These are phyloP conservation scores for Trichosporon faecale DNA, from an alignment of 1,284 basidiomycete genomes.

Conservation along the genomic window DNA sequence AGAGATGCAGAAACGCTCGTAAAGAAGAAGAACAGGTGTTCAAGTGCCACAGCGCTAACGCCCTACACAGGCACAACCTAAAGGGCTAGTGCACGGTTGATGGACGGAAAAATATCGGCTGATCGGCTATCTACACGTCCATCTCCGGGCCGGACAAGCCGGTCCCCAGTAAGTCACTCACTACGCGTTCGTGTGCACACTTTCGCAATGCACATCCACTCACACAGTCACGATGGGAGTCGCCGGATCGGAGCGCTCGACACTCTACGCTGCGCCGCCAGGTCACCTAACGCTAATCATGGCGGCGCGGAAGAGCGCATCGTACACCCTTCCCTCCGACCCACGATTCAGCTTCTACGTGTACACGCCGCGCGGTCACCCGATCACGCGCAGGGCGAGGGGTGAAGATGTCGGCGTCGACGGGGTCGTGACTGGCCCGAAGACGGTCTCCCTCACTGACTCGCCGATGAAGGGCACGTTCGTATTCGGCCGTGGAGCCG, in stretches of 20 bases:
- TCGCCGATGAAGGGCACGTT: constrained; percentile 4
- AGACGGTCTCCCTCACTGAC: not conserved
- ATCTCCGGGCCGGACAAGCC: not conserved
- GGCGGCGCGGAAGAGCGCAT: constrained; percentile 19
- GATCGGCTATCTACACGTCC: not conserved
- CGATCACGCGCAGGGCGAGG: constrained; percentile 20
- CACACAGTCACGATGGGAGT: not conserved
- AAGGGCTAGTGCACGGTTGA: not conserved
- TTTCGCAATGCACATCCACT: not conserved
- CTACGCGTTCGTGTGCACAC: not conserved
- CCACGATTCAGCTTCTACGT: constrained; percentile 24
- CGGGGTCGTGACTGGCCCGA: constrained; percentile 9
- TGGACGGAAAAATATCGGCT: not conserved
- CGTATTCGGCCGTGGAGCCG: not conserved
- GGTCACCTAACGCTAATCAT: constrained; percentile 23
- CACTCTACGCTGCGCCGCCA: constrained; percentile 19
- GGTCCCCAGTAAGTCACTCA: not conserved
- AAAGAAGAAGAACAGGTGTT: not conserved
- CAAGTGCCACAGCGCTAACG: not conserved
- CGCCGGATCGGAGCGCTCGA: constrained; percentile 9
- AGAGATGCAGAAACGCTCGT: not conserved
- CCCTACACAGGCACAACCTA: not conserved
- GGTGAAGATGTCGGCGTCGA: constrained; percentile 20
- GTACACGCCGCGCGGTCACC: constrained; percentile 23
- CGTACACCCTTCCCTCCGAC: constrained; percentile 16